Evolutionary conservation across 352 stramenopile genomes (phyloP).

Genomic region (Blastocystis sp.): DNA sequence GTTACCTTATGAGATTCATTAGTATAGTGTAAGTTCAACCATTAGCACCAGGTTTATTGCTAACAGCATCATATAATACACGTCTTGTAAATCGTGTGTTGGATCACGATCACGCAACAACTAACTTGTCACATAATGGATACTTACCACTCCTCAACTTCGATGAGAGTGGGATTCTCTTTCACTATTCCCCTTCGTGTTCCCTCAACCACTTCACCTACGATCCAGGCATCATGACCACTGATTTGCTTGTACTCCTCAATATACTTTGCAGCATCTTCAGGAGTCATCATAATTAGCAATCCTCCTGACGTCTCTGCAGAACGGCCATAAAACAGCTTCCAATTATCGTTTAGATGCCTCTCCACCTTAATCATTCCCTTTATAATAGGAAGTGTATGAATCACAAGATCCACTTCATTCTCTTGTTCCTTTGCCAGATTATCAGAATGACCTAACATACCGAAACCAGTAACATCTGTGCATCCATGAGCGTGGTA

Average conservation of each 20-base stretch:
- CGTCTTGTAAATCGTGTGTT: neutral
- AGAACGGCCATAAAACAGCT: constrained; percentile 83
- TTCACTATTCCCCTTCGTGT: constrained; percentile 73
- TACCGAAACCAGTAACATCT: constrained; percentile 90
- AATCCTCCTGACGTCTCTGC: constrained; percentile 89
- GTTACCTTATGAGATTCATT: neutral
- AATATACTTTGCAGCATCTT: constrained; percentile 81
- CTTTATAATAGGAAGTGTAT: constrained; percentile 86
- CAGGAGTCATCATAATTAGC: constrained; percentile 82
- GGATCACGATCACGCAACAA: neutral
- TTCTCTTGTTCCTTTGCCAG: constrained; percentile 84
- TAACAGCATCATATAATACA: constrained; percentile 31
- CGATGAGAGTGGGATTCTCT: constrained; percentile 73
- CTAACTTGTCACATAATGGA: neutral
- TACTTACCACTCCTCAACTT: constrained; percentile 73
- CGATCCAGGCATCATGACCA: constrained; percentile 84
- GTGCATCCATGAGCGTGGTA: constrained; percentile 86
- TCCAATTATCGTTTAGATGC: constrained; percentile 84
- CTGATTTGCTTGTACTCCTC: constrained; percentile 82
- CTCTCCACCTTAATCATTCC: constrained; percentile 82
- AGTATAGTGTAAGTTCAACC: constrained; percentile 23
- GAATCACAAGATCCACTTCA: constrained; percentile 84
- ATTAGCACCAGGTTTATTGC: constrained; percentile 34
- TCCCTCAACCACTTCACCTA: constrained; percentile 82
- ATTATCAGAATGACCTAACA: constrained; percentile 87